phyloP scores from a whole-genome alignment of 208 protist genomes.

The Crithidia acanthocephali region DNA sequence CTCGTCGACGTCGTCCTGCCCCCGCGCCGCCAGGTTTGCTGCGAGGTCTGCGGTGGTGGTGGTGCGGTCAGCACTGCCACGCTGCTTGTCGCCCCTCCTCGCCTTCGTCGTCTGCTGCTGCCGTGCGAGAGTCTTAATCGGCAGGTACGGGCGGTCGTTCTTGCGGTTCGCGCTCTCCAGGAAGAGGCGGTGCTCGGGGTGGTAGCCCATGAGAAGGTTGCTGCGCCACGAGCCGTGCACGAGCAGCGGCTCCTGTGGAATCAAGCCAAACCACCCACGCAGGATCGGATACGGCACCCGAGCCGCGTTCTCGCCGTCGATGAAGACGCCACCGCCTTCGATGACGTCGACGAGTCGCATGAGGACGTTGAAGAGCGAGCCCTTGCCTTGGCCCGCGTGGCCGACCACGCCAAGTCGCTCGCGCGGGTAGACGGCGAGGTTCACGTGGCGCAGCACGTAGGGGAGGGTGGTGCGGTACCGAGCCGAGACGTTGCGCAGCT shows the following conservation, averaged over 20 bases:
- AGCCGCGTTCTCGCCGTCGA: slow-evolving; percentile 93
- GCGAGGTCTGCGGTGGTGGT: slow-evolving; percentile 2
- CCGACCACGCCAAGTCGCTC: slow-evolving; percentile 70
- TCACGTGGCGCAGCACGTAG: slow-evolving; percentile 57
- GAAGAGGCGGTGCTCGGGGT: slow-evolving; percentile 27
- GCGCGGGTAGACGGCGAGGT: slow-evolving; percentile 44
- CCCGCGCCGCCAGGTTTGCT: background rate
- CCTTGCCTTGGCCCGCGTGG: slow-evolving; percentile 71
- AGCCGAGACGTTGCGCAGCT: slow-evolving; percentile 60
- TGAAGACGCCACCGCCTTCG: slow-evolving; percentile 63
- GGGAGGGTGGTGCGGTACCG: slow-evolving; percentile 57
- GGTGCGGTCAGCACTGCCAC: background rate
- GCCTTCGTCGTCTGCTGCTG: slow-evolving; percentile 9
- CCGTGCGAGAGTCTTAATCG: background rate
- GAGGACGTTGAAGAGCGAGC: slow-evolving; percentile 63
- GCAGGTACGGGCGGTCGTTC: slow-evolving; percentile 10
- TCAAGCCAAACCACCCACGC: slow-evolving; percentile 94
- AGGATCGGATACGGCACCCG: slow-evolving; percentile 90
- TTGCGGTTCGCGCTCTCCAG: slow-evolving; percentile 20
- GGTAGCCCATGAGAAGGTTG: slow-evolving; percentile 88
- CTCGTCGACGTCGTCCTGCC: background rate
- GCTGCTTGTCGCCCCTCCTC: no score
- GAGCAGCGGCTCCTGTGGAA: slow-evolving; percentile 97
- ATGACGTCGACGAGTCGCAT: slow-evolving; percentile 83
- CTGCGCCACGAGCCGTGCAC: slow-evolving; percentile 93